Evolutionary conservation across 2,329 filamentous ascomycete species (phyloP), one percentile per base, ranked within the genome.

Genomic region (Colletotrichum costaricense): DNA sequence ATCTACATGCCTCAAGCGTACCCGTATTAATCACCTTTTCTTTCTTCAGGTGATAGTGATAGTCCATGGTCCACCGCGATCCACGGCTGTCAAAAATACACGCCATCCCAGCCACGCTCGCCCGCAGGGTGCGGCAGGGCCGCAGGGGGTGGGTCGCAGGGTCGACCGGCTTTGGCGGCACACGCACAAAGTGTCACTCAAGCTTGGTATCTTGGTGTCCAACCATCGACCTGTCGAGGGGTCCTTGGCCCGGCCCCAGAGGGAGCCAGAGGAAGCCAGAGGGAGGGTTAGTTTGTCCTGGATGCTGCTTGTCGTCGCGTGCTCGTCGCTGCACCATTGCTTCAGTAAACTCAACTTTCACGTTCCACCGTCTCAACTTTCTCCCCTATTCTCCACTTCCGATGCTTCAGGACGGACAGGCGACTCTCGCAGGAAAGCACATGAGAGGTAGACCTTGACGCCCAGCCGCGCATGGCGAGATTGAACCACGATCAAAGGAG

Each of bases 141-240:
- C 52, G 19, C 52, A 67, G 56, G 49, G 65, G 28, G 24, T 54
- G 57, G 30, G 33, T 63, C 28, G 33, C 60, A 69, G 54, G 60
- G 60, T 26, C 49, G 35, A 3, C 69, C 69, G 69, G 69, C 63
- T 67, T 67, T 33, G 69, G 63, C 69, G 69, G 69, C 69, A 72
- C 65, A 26, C 11, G 42, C 26, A 56, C 35, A 42, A 49, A 16
- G 56, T 58, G 1, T 35, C 42, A 49, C 42, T 49, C 19, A 49
- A 28, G 26, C 26, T 28, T 28, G 28, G 42, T 49, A n/a, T 49
- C 42, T 49, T n/a, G 16, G 42, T 19, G 9, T 46, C 35, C 12
- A 46, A 19, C 42, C 19, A 49, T 49, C 42, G 19, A n/a, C 42
- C 19, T 49, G 11, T n/a, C 6, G 42, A 49, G 42, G 42, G 42